These are phyloP conservation scores for Cronartium quercuum DNA, from an alignment of 1,284 basidiomycete species.

Conservation along the genomic window DNA sequence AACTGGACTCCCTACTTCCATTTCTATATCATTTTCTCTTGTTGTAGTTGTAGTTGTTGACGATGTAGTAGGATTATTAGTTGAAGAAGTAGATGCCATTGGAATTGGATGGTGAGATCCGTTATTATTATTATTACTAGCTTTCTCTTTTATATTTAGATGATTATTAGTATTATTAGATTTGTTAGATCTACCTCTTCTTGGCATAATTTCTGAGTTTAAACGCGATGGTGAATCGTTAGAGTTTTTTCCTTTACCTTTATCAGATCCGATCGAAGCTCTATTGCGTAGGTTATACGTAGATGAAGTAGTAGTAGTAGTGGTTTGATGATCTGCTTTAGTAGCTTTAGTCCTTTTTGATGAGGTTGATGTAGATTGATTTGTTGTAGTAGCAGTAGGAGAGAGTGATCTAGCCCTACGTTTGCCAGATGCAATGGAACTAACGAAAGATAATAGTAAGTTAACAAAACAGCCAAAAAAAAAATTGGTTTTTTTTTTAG, in stretches of 20 bases:
- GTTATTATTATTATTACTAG: too few species aligned
- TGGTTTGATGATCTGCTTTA: conserved; percentile 1
- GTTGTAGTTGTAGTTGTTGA: conserved; percentile 5
- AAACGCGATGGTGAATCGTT: not conserved
- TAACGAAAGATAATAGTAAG: not conserved
- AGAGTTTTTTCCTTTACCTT: not conserved
- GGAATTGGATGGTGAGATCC: conserved; percentile 14
- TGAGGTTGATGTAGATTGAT: not conserved
- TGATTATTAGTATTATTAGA: not conserved
- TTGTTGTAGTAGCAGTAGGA: conserved; percentile 19
- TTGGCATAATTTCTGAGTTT: conserved; percentile 7
- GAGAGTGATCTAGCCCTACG: conserved; percentile 38
- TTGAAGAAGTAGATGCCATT: conserved; percentile 24
- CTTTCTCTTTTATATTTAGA: conserved; percentile 16
- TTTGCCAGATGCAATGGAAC: conserved; percentile 39
- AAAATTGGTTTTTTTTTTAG: too few species aligned
- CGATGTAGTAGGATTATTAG: not conserved
- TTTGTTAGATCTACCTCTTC: conserved; percentile 16
- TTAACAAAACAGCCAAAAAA: not conserved
- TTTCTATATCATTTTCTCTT: conserved; percentile 28
- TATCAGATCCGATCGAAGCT: conserved; percentile 14
- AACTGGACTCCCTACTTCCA: conserved; percentile 20
- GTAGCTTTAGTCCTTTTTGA: too few species aligned
- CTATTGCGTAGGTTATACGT: conserved; percentile 3
- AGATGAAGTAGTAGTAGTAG: conserved; percentile 18